phyloP scores from a whole-genome alignment of 2,329 filamentous ascomycete species.

The Colletotrichum acutatum region DNA sequence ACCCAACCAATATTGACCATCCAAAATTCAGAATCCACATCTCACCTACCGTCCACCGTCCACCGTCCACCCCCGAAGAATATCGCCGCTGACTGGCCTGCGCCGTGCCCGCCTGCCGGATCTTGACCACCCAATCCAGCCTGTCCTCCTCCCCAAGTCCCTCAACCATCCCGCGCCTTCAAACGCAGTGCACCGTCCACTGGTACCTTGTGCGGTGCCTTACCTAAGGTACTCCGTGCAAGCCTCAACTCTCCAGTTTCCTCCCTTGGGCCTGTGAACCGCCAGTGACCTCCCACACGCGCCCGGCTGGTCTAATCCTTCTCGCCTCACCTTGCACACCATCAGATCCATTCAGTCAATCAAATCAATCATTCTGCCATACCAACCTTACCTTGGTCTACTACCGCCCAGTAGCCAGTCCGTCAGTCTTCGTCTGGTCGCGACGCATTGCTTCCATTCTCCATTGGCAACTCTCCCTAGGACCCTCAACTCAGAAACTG shows the following conservation, averaged over 20 bases:
- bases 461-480: not conserved
- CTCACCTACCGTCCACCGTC: not conserved
- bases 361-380: not conserved
- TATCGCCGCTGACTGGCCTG: conserved; percentile 2
- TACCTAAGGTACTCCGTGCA: not conserved
- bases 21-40: not conserved
- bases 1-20: not conserved
- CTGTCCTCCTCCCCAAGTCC: conserved; percentile 14
- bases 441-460: not conserved
- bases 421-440: not conserved
- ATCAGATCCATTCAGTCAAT: not conserved
- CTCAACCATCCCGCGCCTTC: not conserved
- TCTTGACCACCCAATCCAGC: conserved; percentile 28
- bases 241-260: too few relatives aligned
- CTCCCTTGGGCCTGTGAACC: not conserved
- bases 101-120: conserved; percentile 23
- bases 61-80: not conserved
- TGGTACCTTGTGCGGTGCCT: not conserved
- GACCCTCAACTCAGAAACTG: too few relatives aligned
- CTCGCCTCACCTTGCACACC: not conserved
- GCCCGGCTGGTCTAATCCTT: not conserved
- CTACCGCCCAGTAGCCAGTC: not conserved
- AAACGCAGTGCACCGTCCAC: not conserved
- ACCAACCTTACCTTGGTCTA: not conserved
- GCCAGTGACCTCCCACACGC: not conserved